Percentiles rank a stretch among this genome's conserved stretches.
phyloP scores from a whole-genome alignment of 257 asterid species.

The Nicotiana obtusifolia region DNA sequence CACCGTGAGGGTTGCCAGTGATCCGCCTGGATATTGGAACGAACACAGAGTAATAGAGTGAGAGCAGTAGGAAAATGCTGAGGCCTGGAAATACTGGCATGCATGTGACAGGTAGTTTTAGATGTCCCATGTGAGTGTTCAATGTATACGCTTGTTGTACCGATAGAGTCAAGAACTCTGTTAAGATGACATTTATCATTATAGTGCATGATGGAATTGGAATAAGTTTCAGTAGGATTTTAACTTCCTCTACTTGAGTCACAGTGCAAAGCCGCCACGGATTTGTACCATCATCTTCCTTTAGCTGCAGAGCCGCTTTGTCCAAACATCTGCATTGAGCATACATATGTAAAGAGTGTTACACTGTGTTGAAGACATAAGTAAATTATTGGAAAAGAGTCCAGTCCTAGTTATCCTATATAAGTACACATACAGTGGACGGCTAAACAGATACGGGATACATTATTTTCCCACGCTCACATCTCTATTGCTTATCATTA shows the following conservation, averaged over 20 bases:
- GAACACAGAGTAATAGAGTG: conserved; percentile 75
- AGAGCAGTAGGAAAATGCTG: conserved; percentile 81
- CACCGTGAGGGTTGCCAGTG: conserved; percentile 97
- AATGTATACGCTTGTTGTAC: conserved; percentile 93
- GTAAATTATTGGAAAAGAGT: not conserved
- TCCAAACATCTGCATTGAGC: conserved; percentile 58
- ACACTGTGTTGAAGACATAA: not conserved
- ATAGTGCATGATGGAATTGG: conserved; percentile 87
- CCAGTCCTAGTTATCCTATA: no score
- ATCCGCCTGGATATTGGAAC: conserved; percentile 78
- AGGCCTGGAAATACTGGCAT: conserved; percentile 99
- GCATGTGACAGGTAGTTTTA: conserved; percentile 93
- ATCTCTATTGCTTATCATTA: no score
- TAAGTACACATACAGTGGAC: no score
- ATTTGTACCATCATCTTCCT: conserved; percentile 60
- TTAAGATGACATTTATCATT: conserved; percentile 67
- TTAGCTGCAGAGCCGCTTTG: conserved; percentile 88
- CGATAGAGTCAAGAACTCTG: conserved; percentile 83
- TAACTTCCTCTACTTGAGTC: conserved; percentile 95
- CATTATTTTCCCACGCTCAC: no score
- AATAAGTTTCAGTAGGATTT: conserved; percentile 69
- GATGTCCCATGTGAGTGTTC: conserved; percentile 76
- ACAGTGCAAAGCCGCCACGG: conserved; percentile 96
- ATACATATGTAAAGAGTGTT: not conserved
- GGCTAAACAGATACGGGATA: no score